Base-by-base conservation (phyloP, 345 rosid species). In the Lumnitzera racemosa region DNA sequence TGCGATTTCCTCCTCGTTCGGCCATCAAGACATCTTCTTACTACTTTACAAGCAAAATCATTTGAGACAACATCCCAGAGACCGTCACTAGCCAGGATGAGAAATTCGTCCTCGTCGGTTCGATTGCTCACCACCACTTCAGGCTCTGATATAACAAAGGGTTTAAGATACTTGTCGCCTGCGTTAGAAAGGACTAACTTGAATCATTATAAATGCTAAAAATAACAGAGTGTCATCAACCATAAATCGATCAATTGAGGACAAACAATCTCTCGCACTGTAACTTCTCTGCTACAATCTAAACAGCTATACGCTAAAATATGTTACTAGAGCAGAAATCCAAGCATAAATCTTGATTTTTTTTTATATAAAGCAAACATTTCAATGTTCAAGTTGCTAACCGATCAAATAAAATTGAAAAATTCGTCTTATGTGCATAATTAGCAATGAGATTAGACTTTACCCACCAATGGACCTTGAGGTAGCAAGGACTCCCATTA, bases 1-100 rank as follows among this genome's bases (percentile, higher is more conserved):
- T 47, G 55, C 5, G 58, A 49, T 51, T 65, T 70, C 70, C 83
- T 71, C 65, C 71, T 65, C 57, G 69, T 51, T 17, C 46, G 62
- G 20, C 81, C 79, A 20, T 61, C 51, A 6, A 91, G 81, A 69
- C 89, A 81, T 58, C 72, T 74, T 61, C 72, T 81, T 56, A 75
- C 88, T 4, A 89, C 75, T 31, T 63, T 75, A 61, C 89, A 83
- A 0, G 95, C 96, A n/a, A 66, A 69, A 43, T 81, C 81, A 52
- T 87, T 89, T 1, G 91, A 71, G 29, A 91, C 58, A 1, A 81
- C 88, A 13, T 83, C 88, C 95, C 96, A 89, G 20, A 92, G 56
- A n/a, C 92, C 95, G 17, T 89, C 92, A 11, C 86, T 85, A 2
- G 90, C 94, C 29, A 87, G 76, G 46, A 89, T 79, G 4, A 92